A percentile compares a stretch with the other conserved stretches of the same genome.
phyloP scores from a whole-genome alignment of 805 yeast species.

The Ogataea pilisensis region DNA sequence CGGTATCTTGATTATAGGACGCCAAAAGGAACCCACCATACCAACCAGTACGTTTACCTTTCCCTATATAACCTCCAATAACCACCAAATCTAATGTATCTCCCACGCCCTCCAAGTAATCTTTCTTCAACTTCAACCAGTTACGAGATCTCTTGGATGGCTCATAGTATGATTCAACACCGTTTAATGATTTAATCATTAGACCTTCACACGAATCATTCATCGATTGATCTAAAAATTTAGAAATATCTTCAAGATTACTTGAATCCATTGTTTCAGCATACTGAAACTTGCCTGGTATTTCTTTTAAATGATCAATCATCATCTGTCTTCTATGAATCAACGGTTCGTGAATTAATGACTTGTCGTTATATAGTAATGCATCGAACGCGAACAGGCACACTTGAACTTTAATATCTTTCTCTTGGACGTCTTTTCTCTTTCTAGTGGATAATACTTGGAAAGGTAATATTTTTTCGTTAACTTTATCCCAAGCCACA shows the following conservation, averaged over 20 bases:
- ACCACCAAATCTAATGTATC: conserved; percentile 93
- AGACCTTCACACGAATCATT: conserved; percentile 91
- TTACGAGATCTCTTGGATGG: conserved; percentile 93
- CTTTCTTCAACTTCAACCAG: conserved; percentile 95
- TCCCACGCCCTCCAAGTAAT: conserved; percentile 91
- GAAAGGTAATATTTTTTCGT: conserved; percentile 82
- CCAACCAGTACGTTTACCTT: conserved; percentile 90
- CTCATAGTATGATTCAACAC: conserved; percentile 78
- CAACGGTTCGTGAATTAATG: conserved; percentile 63
- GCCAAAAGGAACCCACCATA: conserved; percentile 95
- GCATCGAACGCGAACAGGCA: conserved; percentile 92
- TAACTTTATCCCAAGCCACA: conserved; percentile 89
- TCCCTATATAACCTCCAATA: conserved; percentile 89
- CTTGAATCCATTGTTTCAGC: conserved; percentile 74
- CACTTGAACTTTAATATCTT: conserved; percentile 85
- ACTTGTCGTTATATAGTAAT: conserved; percentile 66
- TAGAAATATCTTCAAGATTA: conserved; percentile 70
- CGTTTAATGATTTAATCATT: conserved; percentile 88
- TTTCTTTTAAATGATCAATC: conserved; percentile 49
- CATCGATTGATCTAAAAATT: conserved; percentile 82
- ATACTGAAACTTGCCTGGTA: conserved; percentile 75
- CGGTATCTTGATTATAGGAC: conserved; percentile 84
- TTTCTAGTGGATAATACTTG: conserved; percentile 91
- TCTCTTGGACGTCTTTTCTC: conserved; percentile 84
- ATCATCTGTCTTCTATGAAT: conserved; percentile 65